Base-by-base conservation (phyloP, 305 asterid species). In the Petunia hybrid region DNA sequence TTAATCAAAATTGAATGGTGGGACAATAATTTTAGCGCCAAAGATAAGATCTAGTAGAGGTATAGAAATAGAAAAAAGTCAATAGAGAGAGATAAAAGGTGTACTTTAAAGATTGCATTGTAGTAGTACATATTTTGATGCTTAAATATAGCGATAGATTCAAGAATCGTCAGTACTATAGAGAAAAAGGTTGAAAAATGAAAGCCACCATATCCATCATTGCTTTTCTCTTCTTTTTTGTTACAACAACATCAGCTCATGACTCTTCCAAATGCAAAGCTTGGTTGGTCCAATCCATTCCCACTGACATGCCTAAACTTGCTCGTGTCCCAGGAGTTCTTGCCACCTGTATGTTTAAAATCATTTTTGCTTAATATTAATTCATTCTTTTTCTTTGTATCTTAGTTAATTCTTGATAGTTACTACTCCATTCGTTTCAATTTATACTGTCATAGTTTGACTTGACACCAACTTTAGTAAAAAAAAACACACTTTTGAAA, bases 271-370 rank as follows among this genome's bases (percentile, higher is more conserved):
- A 85, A 74, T 94, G 98, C 94, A 91, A 89, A 84, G 96, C 91
- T 8, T 94, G 98, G 98, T 68, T 94, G 77, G 97, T 94, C 55
- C 98, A 94, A 63, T 94, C 97, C 53, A 88, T 94, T 80, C 97
- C 97, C 80, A 93, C 94, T 10, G 92, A 93, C 74, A 93, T 91
- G 98, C 97, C 96, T 63, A 89, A 88, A 56, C 89, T 93, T 71
- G 43, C 89, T 81, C 93, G 31, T 61, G 91, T 94, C 64, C 90
- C 92, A 41, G 97, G 97, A 43, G 92, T 94, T 73, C 96, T 94
- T 77, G 88, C 97, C 60, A 89, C 97, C 3, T 95, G 98, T 93
- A 88, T 80, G 9, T 40, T 74, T 2, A 55, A 55, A n/a, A 57
- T 45, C 61, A 22, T 16, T 69, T 64, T 4, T 61, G 4, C 45